Conservation (phyloP, 176 grass and related monocot genomes). For the Avena sativa region DNA sequence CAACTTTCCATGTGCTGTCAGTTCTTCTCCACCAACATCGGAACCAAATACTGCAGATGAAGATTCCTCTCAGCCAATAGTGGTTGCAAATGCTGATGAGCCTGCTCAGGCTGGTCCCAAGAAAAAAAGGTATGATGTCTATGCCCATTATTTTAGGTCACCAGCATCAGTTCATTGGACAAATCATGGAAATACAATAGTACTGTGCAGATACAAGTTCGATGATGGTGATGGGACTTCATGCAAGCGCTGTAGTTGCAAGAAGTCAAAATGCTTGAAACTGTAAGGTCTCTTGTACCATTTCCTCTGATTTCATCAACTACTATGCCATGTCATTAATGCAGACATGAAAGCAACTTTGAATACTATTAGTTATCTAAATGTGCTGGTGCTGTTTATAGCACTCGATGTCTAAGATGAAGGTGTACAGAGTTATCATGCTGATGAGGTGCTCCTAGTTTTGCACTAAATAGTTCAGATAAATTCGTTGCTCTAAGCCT, state of each 20-base stretch:
- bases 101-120: conserved; percentile 71
- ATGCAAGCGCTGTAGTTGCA: conserved; percentile 97
- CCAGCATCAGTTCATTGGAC: conserved; percentile 38
- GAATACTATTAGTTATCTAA: conserved; percentile 15
- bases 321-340: conserved; percentile 29
- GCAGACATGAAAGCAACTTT: conserved; percentile 1
- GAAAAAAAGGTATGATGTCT: conserved; percentile 80
- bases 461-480: conserved; percentile 23
- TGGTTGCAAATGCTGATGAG: conserved; percentile 36
- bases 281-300: conserved; percentile 56
- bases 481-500: not conserved
- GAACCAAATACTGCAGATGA: conserved; percentile 48
- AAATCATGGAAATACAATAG: conserved; percentile 41
- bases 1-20: conserved; percentile 35
- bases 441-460: conserved; percentile 26
- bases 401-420: conserved; percentile 10
- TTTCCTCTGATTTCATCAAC: not conserved
- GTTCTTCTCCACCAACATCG: conserved; percentile 48
- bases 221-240: conserved; percentile 71
- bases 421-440: not conserved
- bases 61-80: conserved; percentile 37
- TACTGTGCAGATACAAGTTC: conserved; percentile 69
- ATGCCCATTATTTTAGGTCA: conserved; percentile 34
- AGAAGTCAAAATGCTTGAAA: conserved; percentile 99
- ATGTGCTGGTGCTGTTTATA: conserved; percentile 18